Evolutionary conservation across 2,329 filamentous ascomycete species (phyloP), one percentile per base, ranked within the genome.

Genomic region (Salinomyces thailandicus): DNA sequence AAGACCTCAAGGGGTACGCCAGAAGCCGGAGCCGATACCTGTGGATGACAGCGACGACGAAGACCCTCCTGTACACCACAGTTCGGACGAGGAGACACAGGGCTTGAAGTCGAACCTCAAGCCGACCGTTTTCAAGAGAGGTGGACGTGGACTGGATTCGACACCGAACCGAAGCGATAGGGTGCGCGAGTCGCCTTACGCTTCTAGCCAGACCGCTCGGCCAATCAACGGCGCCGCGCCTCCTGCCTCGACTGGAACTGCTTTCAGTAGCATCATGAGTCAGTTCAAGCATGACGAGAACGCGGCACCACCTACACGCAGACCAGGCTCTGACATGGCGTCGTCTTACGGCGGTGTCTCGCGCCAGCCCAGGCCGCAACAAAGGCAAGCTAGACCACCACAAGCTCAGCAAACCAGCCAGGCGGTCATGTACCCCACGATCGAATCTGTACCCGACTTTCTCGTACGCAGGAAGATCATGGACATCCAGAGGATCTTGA

Each of bases 71-170:
- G 44, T 56, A 7, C 48, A 52, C 31, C 45, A 47, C 26, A 49
- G 47, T 33, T 47, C 50, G 11, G 52, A 55, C 18, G 52, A 57
- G 27, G 48, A 49, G 31, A 50, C 46, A 31, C 60, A 64, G 28
- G 53, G 57, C 13, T 56, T 65, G 26, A 61, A 60, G 22, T 71
- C 71, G 2, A 72, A 79, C 44, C 78, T 83, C 45, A 73, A 71
- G 41, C 72, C 75, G 3, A 71, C 74, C 2, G 71, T 64, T 31
- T 75, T 79, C 45, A 62, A 62, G 24, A 68, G 62, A 49, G 61
- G 62, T 35, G 55, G 54, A 15, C 43, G 53, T 12, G 49, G 49
- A 11, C 38, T 57, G 27, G 44, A 56, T 35, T 55, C 55, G 14
- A 57, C 52, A 15, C 55, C 56, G 9, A 50, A 48, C 13, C 39